A percentile compares a stretch with the other conserved stretches of the same genome.
These are phyloP conservation scores for Microbotryum silenes-acaulis DNA, from an alignment of 1,284 basidiomycete genomes.

Conservation along the genomic window DNA sequence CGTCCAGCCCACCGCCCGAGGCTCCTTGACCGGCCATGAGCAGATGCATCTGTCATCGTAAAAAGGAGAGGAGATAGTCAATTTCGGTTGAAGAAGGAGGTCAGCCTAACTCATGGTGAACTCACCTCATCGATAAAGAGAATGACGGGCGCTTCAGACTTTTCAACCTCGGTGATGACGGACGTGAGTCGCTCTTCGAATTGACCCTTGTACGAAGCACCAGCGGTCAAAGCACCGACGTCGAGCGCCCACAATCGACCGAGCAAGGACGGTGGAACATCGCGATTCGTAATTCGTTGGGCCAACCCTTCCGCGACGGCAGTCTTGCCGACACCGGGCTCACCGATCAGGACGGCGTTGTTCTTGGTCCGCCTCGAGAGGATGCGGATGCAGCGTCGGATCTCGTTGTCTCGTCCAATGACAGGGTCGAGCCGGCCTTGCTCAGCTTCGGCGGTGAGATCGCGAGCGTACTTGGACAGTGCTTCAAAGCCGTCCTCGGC, in stretches of 20 bases:
- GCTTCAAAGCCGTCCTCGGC: slow-evolving; percentile 85
- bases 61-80: slow-evolving; percentile 37
- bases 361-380: slow-evolving; percentile 64
- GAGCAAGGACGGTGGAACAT: slow-evolving; percentile 69
- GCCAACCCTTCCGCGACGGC: slow-evolving; percentile 93
- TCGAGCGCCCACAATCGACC: slow-evolving; percentile 55
- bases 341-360: slow-evolving; percentile 85
- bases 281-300: slow-evolving; percentile 84
- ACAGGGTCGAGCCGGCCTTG: slow-evolving; percentile 52
- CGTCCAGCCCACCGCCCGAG: slow-evolving; percentile 45
- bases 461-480: slow-evolving; percentile 45
- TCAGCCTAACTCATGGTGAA: slow-evolving; percentile 29
- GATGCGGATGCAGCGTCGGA: slow-evolving; percentile 57
- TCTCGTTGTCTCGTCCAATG: slow-evolving; percentile 51
- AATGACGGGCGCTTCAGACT: slow-evolving; percentile 77
- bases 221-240: slow-evolving; percentile 92
- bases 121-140: slow-evolving; percentile 82
- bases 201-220: slow-evolving; percentile 63
- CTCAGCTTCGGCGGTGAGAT: slow-evolving; percentile 42
- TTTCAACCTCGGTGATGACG: slow-evolving; percentile 86
- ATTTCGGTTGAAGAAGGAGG: neutral
- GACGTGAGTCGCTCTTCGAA: slow-evolving; percentile 96
- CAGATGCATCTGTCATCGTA: slow-evolving; percentile 49
- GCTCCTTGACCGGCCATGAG: slow-evolving; percentile 73
- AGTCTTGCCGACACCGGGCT: slow-evolving; percentile 52